A percentile compares a stretch with the other conserved stretches of the same genome.
These are phyloP conservation scores for Polytolypa hystricis DNA, from an alignment of 2,329 filamentous ascomycete genomes.

Conservation along the genomic window DNA sequence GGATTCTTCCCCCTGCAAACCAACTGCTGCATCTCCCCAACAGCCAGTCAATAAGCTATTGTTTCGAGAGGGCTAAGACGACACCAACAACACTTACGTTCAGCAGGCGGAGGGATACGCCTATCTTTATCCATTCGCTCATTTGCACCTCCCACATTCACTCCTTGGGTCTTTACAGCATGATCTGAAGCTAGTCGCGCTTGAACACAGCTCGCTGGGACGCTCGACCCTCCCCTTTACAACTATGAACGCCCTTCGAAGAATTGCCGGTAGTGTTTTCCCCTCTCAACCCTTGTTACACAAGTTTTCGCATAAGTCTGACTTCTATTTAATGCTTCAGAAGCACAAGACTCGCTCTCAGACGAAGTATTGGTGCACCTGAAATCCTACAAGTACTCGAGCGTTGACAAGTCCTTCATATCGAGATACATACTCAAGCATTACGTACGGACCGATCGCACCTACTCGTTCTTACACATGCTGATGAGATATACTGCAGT, in stretches of 20 bases:
- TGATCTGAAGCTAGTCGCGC: too few relatives aligned
- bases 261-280: conserved; percentile 4
- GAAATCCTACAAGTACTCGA: conserved; percentile 93
- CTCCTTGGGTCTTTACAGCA: too few relatives aligned
- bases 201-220: too few relatives aligned
- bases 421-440: conserved; percentile 90
- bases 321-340: conserved; percentile 11
- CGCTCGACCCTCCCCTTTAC: neutral
- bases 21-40: too few relatives aligned
- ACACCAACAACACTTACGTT: too few relatives aligned
- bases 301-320: too few relatives aligned
- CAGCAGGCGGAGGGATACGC: too few relatives aligned
- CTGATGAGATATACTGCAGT: conserved; percentile 44
- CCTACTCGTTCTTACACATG: conserved; percentile 4
- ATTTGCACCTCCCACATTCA: too few relatives aligned
- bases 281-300: neutral
- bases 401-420: conserved; percentile 87
- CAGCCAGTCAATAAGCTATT: too few relatives aligned
- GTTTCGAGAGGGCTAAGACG: too few relatives aligned
- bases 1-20: neutral
- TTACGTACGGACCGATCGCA: conserved; percentile 68
- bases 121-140: too few relatives aligned
- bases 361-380: conserved; percentile 86
- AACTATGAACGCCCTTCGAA: conserved; percentile 4
- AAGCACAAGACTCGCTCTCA: conserved; percentile 53